A percentile compares a stretch with the other conserved stretches of the same genome.
Evolutionary conservation across 2,329 filamentous ascomycete genomes (phyloP).

Genomic region (Fusarium anthophilum): DNA sequence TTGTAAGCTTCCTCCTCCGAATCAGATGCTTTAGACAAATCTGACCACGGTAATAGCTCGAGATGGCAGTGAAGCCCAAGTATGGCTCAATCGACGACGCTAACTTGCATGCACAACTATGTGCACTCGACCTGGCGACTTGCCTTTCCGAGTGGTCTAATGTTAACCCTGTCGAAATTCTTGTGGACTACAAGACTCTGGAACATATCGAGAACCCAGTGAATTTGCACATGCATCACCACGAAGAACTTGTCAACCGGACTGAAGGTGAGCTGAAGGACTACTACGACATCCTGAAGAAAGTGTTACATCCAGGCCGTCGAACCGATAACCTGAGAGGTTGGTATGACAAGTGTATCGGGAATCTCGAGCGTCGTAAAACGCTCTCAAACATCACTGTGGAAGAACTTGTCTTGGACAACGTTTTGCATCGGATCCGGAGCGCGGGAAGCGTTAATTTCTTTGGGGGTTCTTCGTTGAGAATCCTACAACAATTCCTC

Average conservation of each 20-base stretch:
- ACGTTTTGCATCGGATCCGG: conserved; percentile 25
- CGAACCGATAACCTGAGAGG: conserved; percentile 10
- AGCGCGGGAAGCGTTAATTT: conserved; percentile 29
- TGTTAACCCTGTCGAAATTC: conserved; percentile 41
- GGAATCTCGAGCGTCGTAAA: not conserved
- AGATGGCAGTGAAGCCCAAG: conserved; percentile 26
- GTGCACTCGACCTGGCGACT: conserved; percentile 34
- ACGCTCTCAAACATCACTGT: conserved; percentile 2
- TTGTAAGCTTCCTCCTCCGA: conserved; percentile 8
- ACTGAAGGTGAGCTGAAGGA: conserved; percentile 21
- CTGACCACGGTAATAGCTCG: conserved; percentile 13
- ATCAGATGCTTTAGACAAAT: not conserved
- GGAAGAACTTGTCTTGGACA: conserved; percentile 3
- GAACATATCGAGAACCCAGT: conserved; percentile 55
- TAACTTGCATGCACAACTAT: conserved; percentile 28
- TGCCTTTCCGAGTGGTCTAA: conserved; percentile 32
- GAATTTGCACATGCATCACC: conserved; percentile 57
- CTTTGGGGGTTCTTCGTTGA: conserved; percentile 36
- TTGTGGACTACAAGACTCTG: conserved; percentile 51
- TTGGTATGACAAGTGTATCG: conserved; percentile 33
- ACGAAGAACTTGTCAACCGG: conserved; percentile 38
- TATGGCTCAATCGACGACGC: conserved; percentile 30
- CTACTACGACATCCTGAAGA: conserved; percentile 23
- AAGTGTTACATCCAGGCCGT: not conserved
- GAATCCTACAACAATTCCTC: conserved; percentile 32